Percentiles rank a stretch among this genome's conserved stretches.
Evolutionary conservation across 192 early-diverging fungal genomes (phyloP).

Genomic region (Nowakowskiella sp.): DNA sequence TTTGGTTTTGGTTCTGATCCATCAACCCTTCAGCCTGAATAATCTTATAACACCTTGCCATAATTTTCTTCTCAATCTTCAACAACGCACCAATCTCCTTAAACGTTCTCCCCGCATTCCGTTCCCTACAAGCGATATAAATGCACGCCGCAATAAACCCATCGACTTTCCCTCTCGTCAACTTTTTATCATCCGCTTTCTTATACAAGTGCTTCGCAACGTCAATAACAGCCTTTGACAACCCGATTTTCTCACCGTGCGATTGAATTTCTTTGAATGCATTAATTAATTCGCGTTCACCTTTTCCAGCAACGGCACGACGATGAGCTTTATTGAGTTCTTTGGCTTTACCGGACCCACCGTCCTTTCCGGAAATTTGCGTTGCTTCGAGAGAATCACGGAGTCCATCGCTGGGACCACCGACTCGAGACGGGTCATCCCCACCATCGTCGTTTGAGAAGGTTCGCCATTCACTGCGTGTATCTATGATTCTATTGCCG

Average conservation of each 20-base stretch:
- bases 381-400: conserved; percentile 75
- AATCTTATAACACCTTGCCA: conserved; percentile 74
- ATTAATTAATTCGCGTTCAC: conserved; percentile 62
- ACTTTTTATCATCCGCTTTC: conserved; percentile 71
- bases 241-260: conserved; percentile 73
- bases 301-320: conserved; percentile 61
- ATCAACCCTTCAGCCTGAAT: conserved; percentile 29
- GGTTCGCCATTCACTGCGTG: conserved; percentile 95
- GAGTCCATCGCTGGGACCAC: conserved; percentile 68
- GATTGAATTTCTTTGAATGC: conserved; percentile 69
- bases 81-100: conserved; percentile 88
- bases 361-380: conserved; percentile 67
- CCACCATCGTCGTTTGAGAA: conserved; percentile 83
- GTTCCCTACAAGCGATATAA: conserved; percentile 83
- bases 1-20: conserved; percentile 24
- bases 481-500: conserved; percentile 83
- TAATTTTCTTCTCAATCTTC: conserved; percentile 87
- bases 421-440: conserved; percentile 84
- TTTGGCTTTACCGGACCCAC: conserved; percentile 59
- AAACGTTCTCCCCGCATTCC: conserved; percentile 79
- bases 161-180: conserved; percentile 74
- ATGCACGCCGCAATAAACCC: conserved; percentile 86
- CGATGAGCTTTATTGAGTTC: conserved; percentile 68
- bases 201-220: conserved; percentile 85
- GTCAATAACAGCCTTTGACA: conserved; percentile 64